Evolutionary conservation across 345 rosid species (phyloP).

Genomic region (Psidium guajava): DNA sequence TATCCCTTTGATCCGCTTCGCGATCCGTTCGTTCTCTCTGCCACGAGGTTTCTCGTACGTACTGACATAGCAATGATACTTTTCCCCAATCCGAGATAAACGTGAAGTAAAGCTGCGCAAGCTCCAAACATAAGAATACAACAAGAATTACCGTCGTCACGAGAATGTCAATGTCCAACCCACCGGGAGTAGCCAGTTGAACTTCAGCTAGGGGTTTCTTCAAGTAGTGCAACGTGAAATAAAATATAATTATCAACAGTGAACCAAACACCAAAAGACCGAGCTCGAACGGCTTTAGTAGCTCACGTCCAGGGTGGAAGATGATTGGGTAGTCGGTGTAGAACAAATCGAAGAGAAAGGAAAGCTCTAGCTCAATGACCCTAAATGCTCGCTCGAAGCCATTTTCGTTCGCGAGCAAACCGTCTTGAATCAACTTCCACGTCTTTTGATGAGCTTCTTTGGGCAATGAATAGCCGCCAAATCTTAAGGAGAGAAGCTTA

Average conservation of each 20-base stretch:
- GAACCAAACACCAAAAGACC: background rate
- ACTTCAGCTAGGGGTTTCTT: too few relatives aligned
- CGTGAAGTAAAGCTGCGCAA: background rate
- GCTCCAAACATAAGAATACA: background rate
- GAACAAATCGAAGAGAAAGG: background rate
- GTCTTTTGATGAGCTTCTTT: background rate
- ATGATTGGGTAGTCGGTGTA: background rate
- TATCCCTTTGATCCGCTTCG: background rate
- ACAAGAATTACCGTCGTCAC: background rate
- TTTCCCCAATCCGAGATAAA: background rate
- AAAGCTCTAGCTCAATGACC: background rate
- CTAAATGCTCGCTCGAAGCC: background rate
- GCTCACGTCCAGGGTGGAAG: background rate
- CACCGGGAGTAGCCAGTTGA: background rate
- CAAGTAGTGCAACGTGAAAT: background rate
- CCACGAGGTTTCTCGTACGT: background rate
- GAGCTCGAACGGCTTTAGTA: too few relatives aligned
- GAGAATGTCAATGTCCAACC: background rate
- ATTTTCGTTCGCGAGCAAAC: background rate
- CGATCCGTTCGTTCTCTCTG: background rate
- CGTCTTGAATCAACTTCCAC: background rate
- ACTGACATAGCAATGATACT: background rate
- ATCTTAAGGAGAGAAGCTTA: background rate
- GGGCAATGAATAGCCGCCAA: background rate
- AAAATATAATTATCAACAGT: fast-evolving